Evolutionary conservation across 768 basidiomycete genomes (phyloP).

Genomic region (Collybiopsis confluens): DNA sequence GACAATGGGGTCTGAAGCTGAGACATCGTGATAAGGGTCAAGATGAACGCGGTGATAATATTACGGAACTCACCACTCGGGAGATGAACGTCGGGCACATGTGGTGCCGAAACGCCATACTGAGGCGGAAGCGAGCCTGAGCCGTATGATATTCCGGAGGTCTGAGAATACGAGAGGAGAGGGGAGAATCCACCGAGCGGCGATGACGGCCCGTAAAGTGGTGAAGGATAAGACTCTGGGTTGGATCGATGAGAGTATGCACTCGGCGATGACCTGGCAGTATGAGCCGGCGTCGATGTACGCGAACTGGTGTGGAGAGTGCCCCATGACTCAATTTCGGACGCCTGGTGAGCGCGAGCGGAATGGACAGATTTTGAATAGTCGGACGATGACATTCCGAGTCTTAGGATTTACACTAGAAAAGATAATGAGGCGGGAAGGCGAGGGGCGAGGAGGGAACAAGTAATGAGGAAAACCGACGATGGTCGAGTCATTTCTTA

Average conservation of each 20-base stretch:
- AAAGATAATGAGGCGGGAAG: neutral
- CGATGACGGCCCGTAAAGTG: constrained; percentile 1
- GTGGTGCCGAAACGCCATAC: neutral
- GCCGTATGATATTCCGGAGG: neutral
- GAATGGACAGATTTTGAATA: constrained; percentile 5
- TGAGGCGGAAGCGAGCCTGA: neutral
- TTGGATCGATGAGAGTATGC: constrained; percentile 5
- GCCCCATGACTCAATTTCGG: neutral
- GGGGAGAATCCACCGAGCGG: neutral
- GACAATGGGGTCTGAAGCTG: neutral
- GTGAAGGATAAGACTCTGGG: constrained; percentile 2
- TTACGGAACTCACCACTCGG: neutral
- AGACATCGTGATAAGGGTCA: neutral
- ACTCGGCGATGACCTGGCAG: neutral
- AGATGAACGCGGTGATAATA: neutral
- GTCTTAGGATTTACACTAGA: neutral
- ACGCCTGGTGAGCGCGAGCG: neutral
- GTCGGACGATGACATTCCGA: neutral
- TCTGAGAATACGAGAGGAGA: neutral
- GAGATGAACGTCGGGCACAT: neutral
- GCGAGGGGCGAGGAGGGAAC: neutral
- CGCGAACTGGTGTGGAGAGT: neutral
- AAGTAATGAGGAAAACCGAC: neutral
- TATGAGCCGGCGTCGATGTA: neutral
- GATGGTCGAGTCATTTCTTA: constrained; percentile 7